Evolutionary conservation across 306 rosid species (phyloP).

Genomic region (Trifolium repens): DNA sequence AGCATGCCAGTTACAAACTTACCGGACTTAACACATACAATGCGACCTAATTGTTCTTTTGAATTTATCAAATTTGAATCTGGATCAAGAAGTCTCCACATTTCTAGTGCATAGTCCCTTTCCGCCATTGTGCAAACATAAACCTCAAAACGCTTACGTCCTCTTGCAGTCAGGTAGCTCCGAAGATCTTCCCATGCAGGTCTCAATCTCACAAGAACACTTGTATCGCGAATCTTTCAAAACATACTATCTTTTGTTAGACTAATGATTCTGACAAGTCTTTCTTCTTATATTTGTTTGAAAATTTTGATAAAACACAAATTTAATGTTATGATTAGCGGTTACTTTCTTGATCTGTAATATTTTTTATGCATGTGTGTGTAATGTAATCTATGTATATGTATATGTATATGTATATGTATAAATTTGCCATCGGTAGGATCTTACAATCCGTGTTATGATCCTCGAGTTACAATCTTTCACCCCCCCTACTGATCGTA

Average conservation of each 20-base stretch:
- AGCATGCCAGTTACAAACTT: constrained; percentile 60
- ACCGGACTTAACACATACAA: constrained; percentile 98
- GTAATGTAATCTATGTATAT: not conserved
- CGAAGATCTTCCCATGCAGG: constrained; percentile 99
- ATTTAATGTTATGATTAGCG: not conserved
- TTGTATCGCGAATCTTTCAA: constrained; percentile 92
- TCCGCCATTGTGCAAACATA: constrained; percentile 99
- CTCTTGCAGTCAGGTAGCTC: constrained; percentile 93
- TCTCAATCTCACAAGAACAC: constrained; percentile 98
- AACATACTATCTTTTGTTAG: constrained; percentile 40
- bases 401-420: not conserved
- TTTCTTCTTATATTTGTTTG: constrained; percentile 6
- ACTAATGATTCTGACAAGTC: constrained; percentile 21
- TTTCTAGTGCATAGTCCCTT: constrained; percentile 98
- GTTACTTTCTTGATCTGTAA: not conserved
- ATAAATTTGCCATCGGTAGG: not conserved
- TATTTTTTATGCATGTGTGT: not conserved
- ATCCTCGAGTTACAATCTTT: not conserved
- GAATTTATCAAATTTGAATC: constrained; percentile 90
- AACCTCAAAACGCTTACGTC: constrained; percentile 99
- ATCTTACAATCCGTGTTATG: not conserved
- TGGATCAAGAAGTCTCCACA: constrained; percentile 99
- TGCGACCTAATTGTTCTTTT: constrained; percentile 84
- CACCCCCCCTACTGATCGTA: not conserved
- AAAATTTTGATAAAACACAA: constrained; percentile 19